Percentiles rank a stretch among this genome's conserved stretches.
Conservation (phyloP, 805 yeast species). For the Pichia eremophila region DNA sequence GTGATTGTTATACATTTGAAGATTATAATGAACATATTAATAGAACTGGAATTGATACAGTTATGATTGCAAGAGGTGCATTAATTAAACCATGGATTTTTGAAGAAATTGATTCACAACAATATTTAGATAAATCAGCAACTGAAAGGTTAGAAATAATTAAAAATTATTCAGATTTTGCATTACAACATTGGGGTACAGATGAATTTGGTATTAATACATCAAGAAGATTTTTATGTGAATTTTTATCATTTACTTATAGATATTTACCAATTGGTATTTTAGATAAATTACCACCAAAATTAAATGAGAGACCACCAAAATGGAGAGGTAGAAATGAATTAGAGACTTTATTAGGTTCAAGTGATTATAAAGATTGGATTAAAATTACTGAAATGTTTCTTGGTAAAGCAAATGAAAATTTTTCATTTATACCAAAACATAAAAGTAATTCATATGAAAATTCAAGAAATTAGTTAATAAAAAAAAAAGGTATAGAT, state of each 20-base stretch:
- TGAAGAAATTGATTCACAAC: conserved; percentile 86
- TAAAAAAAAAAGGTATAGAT: too few species aligned
- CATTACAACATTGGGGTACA: conserved; percentile 95
- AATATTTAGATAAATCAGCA: conserved; percentile 85
- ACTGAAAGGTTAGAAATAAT: conserved; percentile 77
- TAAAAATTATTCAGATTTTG: conserved; percentile 60
- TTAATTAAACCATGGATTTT: conserved; percentile 98
- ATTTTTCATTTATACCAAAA: conserved; percentile 79
- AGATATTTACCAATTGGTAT: conserved; percentile 93
- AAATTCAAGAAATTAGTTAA: conserved; percentile 2
- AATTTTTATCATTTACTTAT: conserved; percentile 87
- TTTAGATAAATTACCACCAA: conserved; percentile 79
- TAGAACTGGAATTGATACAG: conserved; percentile 72
- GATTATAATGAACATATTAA: conserved; percentile 76
- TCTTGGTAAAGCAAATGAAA: conserved; percentile 72
- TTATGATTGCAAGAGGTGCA: conserved; percentile 98
- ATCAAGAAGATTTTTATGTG: conserved; percentile 87
- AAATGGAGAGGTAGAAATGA: conserved; percentile 90
- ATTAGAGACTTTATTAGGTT: conserved; percentile 80
- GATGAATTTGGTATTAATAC: conserved; percentile 89
- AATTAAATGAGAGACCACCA: conserved; percentile 88
- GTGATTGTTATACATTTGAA: conserved; percentile 78
- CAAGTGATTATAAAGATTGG: conserved; percentile 87
- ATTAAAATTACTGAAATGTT: conserved; percentile 92
- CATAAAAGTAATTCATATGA: conserved; percentile 86